These are phyloP conservation scores for Bonia amplexicaulis DNA, from an alignment of 176 grass and related monocot genomes.

Conservation along the genomic window DNA sequence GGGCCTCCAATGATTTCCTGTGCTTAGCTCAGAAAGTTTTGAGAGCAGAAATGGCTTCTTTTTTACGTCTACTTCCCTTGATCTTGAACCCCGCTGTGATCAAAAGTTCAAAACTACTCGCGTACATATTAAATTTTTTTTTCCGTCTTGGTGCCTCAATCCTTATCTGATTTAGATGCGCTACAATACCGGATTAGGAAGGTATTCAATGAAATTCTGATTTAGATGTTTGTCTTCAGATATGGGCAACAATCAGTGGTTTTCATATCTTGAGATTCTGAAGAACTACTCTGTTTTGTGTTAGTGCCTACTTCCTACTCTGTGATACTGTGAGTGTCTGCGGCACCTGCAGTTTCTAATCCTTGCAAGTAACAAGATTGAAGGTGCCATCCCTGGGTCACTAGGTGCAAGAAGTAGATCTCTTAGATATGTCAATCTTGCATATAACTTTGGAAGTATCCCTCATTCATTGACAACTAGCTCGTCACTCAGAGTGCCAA, in stretches of 20 bases:
- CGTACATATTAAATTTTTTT: too few relatives aligned
- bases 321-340: neutral
- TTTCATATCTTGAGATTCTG: neutral
- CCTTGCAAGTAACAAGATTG: neutral
- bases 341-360: neutral
- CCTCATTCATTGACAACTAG: neutral
- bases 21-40: neutral
- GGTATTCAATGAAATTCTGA: too few relatives aligned
- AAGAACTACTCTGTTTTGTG: neutral
- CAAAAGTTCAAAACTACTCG: too few relatives aligned
- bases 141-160: too few relatives aligned
- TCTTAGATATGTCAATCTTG: neutral
- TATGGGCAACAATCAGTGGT: neutral
- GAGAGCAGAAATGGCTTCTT: neutral
- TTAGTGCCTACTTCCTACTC: neutral
- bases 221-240: neutral
- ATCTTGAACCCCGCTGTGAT: neutral
- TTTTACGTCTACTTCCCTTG: neutral
- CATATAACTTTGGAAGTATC: neutral
- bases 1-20: constrained; percentile 15
- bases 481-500: too few relatives aligned
- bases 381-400: neutral
- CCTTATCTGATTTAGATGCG: too few relatives aligned
- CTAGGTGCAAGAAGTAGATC: neutral
- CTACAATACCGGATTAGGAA: too few relatives aligned